Percentiles rank a stretch among this genome's conserved stretches.
Conservation (phyloP, 163 green algal genomes). For the Volvox carteri region DNA sequence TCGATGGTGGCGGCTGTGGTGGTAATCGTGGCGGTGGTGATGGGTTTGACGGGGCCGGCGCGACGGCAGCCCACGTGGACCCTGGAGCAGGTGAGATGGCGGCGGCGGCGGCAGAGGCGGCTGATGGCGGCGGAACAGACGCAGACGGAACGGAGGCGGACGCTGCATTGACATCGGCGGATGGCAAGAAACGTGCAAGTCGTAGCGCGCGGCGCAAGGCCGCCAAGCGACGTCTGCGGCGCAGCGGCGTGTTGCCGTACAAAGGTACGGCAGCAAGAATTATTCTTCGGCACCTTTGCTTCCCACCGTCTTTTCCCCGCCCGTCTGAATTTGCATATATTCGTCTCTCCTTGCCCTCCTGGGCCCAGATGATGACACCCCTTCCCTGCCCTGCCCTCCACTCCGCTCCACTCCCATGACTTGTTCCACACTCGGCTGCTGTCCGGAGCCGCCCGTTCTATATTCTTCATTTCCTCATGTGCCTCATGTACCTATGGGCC, state of each 20-base stretch:
- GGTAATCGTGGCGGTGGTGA: no score
- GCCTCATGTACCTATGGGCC: not conserved
- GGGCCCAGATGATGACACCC: no score
- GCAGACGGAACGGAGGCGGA: not conserved
- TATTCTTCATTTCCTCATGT: not conserved
- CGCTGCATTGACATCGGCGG: not conserved
- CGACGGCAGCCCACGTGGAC: not conserved
- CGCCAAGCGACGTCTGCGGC: constrained; percentile 52
- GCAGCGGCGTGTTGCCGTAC: constrained; percentile 62
- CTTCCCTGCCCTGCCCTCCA: no score
- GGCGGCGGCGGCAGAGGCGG: not conserved
- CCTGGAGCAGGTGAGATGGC: not conserved
- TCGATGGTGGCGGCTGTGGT: no score
- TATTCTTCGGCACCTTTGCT: no score
- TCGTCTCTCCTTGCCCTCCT: no score
- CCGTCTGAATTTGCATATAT: no score
- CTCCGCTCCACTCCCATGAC: no score
- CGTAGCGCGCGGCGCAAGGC: constrained; percentile 67
- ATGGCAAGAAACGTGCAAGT: constrained; percentile 35
- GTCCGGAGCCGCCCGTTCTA: no score
- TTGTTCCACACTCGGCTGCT: no score
- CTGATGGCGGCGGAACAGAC: not conserved
- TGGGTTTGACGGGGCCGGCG: no score
- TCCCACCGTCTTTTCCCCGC: not conserved
- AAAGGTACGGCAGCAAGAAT: not conserved